A percentile compares a stretch with the other conserved stretches of the same genome.
Conservation (phyloP, 2,329 filamentous ascomycete species). For the Trichoderma sp. region DNA sequence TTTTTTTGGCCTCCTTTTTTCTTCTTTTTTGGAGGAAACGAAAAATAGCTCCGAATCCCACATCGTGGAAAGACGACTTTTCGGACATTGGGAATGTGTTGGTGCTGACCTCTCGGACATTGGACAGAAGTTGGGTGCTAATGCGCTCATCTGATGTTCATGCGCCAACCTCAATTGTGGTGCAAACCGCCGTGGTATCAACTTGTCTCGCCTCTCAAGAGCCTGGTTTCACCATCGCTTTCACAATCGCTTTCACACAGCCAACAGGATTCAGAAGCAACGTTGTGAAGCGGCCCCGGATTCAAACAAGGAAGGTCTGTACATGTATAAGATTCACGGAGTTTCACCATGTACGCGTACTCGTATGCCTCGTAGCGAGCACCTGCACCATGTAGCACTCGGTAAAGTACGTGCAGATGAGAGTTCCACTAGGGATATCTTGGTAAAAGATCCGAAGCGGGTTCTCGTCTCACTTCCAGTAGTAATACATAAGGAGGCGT, state of each 20-base stretch:
- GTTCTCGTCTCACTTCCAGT: not conserved
- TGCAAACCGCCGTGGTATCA: not conserved
- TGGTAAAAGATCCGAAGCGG: constrained; percentile 7
- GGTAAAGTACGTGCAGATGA: not conserved
- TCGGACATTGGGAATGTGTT: not conserved
- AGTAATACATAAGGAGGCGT: constrained; percentile 7
- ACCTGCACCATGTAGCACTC: not conserved
- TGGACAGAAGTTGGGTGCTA: not conserved
- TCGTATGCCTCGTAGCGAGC: not conserved
- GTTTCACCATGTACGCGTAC: not conserved
- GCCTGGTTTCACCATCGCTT: no score
- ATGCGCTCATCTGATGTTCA: not conserved
- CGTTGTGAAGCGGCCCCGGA: not conserved
- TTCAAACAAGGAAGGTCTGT: not conserved
- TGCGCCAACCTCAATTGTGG: not conserved
- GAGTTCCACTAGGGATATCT: not conserved
- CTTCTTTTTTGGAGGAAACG: not conserved
- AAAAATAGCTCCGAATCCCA: not conserved
- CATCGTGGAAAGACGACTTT: not conserved
- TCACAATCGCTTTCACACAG: not conserved
- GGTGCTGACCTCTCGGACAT: not conserved
- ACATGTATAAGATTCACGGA: not conserved
- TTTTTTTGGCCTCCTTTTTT: not conserved
- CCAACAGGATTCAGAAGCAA: not conserved
- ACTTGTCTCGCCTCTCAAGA: not conserved